Percentiles rank a stretch among this genome's conserved stretches.
Conservation (phyloP, 192 early-diverging fungal species). For the Blastocladiella britannica region DNA sequence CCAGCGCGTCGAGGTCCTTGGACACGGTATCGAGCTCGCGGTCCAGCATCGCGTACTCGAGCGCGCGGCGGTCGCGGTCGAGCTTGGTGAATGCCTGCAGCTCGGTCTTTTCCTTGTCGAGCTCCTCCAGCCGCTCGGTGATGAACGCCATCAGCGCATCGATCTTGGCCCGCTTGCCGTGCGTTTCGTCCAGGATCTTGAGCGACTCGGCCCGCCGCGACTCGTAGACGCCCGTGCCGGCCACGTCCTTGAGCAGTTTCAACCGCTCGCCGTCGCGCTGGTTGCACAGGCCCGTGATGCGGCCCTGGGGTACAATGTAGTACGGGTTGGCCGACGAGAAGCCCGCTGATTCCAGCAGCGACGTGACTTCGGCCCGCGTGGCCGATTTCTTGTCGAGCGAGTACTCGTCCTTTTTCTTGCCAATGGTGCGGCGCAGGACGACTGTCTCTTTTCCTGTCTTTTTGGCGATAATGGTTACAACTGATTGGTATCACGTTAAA, state of each 20-base stretch:
- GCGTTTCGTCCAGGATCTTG: conserved; percentile 82
- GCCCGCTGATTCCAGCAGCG: conserved; percentile 82
- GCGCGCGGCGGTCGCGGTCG: conserved; percentile 62
- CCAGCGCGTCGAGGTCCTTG: conserved; percentile 7
- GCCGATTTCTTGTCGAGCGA: conserved; percentile 83
- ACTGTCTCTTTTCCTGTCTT: conserved; percentile 80
- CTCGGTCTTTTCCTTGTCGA: conserved; percentile 88
- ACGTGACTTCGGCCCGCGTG: conserved; percentile 77
- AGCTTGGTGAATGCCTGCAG: conserved; percentile 66
- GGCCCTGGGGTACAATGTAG: conserved; percentile 95
- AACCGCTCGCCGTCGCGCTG: conserved; percentile 81
- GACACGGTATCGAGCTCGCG: conserved; percentile 66
- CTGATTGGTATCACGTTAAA: conserved; percentile 5
- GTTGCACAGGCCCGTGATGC: conserved; percentile 72
- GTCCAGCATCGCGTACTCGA: conserved; percentile 86
- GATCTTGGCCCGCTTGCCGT: conserved; percentile 67
- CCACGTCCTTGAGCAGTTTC: conserved; percentile 87
- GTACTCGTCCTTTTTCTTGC: conserved; percentile 94
- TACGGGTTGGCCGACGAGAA: conserved; percentile 95
- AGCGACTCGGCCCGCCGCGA: conserved; percentile 66
- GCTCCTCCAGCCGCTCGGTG: conserved; percentile 63
- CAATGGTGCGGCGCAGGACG: conserved; percentile 77
- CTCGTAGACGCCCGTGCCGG: conserved; percentile 91
- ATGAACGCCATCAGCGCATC: conserved; percentile 71
- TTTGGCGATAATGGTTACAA: neutral